These are phyloP conservation scores for Solanum appendiculatum DNA, from an alignment of 257 asterid genomes.

Conservation along the genomic window DNA sequence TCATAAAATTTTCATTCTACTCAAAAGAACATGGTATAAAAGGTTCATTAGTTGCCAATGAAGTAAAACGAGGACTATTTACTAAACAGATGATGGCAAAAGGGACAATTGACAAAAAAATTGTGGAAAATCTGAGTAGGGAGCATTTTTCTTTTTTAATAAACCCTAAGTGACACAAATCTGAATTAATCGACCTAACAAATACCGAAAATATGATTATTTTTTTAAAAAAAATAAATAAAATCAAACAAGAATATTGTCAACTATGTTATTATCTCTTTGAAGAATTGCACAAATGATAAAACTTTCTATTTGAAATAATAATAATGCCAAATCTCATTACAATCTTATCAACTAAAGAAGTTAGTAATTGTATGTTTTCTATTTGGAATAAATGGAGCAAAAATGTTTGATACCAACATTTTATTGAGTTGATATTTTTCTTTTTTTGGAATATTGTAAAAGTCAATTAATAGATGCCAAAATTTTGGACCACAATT, in stretches of 20 bases:
- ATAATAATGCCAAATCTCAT: neutral
- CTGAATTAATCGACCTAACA: neutral
- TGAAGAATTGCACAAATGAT: neutral
- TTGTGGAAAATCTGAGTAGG: neutral
- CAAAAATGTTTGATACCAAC: neutral
- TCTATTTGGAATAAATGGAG: neutral
- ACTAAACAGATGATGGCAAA: neutral
- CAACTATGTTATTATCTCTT: neutral
- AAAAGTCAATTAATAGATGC: neutral
- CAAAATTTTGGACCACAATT: neutral
- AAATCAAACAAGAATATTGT: neutral
- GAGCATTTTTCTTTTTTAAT: neutral
- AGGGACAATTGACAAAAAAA: neutral
- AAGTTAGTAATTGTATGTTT: neutral
- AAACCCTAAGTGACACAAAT: neutral
- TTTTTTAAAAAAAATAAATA: neutral
- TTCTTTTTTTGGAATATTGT: neutral
- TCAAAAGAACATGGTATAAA: neutral
- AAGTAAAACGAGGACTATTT: fast-evolving
- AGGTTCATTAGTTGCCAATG: fast-evolving
- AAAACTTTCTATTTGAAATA: neutral
- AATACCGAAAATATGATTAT: neutral
- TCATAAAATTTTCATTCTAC: neutral
- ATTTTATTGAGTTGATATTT: neutral
- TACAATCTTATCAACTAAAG: neutral